Base-by-base conservation (phyloP, 2,329 filamentous ascomycete genomes). In the Botryotinia narcissicola region DNA sequence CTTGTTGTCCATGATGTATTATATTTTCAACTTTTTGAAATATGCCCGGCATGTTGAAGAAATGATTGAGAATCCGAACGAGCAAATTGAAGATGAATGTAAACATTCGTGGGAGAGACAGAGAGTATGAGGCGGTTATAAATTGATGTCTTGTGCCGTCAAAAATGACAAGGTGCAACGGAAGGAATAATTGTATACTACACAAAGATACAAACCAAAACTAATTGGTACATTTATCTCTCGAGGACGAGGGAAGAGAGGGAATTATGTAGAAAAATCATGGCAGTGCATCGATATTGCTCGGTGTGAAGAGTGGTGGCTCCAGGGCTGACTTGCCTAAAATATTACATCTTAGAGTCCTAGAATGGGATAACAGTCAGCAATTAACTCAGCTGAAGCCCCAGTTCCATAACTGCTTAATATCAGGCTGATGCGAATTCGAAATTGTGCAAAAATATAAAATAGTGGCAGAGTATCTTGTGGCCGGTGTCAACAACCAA, bases 311-410 rank as follows among this genome's bases (percentile, higher is more conserved):
- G 35, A 42, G 35, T 40, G n/a, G 37, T 5, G 35, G 46, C 46
- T 10, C 18, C 35, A 44, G 48, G 3, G 48, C 48, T 57, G 48
- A 57, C n/a, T 44, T 25, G 25, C 25, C 18, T 57, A 69, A 69
- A 29, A 57, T 42, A 69, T 57, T 42, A 68, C 64, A 29, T 12
- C 12, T 42, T 42, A 9, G 35, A 2, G 10, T 57, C 48, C n/a
- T 69, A 42, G 3, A 42, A 32, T 57, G n/a, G 37, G 48, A 32
- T n/a, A 29, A 42, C 18, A 32, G 66, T 69, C 35, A 69, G 66
- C 66, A 69, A 16, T 32, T 32, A 37, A n/a, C 20, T 57, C 66
- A 69, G 66, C 66, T 69, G 66, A 69, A 57, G 48, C 37, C 66
- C 25, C 51, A 29, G 35, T 69, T 69, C 40, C 51, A 44, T 40